Evolutionary conservation across 2,329 filamentous ascomycete genomes (phyloP), one percentile per base, ranked within the genome.

Genomic region (Claviceps humidiphila): DNA sequence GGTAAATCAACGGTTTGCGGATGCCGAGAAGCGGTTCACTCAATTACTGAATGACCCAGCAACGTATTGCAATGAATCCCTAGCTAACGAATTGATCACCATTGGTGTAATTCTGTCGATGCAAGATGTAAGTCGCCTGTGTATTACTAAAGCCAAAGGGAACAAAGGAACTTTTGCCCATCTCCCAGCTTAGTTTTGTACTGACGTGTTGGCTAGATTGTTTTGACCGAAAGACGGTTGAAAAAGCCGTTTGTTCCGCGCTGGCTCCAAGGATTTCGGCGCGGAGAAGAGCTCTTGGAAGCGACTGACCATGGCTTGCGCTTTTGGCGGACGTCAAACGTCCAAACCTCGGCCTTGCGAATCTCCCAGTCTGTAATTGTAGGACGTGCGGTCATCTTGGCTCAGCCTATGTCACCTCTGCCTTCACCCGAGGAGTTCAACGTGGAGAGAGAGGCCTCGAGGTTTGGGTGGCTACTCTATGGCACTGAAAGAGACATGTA

Each of bases 381-480:
- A 22, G 66, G 67, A 4, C 64, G 69, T 11, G 63, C 64, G 5
- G 62, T 69, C 14, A 69, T 71, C 37, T 58, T 71, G 11, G 66
- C 69, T 5, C 67, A 71, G 48, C 65, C 67, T 0, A 69, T 71
- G 68, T 63, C 64, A 57, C 55, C 54, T 3, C 61, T 71, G 2
- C 58, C 63, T 16, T 24, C 56, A 1, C 60, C 61, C 2, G 53
- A 56, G 8, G 58, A 58, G 1, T 63, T 68, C 22, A 58, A 67
- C 20, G 58, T 61, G 0, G 54, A 62, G 26, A 52, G 56, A 9
- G 63, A 68, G 49, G 55, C 63, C 1, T 54, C 58, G 2, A 61
- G 67, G 24, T 71, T 71, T 48, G 64, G 61, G 7, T 71, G 69
- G 66, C 61, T 71, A 8, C 59, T 69, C 0, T 69, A 71, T 43